Evolutionary conservation across 2,329 filamentous ascomycete genomes (phyloP).

Genomic region (Phialocephala sp.): DNA sequence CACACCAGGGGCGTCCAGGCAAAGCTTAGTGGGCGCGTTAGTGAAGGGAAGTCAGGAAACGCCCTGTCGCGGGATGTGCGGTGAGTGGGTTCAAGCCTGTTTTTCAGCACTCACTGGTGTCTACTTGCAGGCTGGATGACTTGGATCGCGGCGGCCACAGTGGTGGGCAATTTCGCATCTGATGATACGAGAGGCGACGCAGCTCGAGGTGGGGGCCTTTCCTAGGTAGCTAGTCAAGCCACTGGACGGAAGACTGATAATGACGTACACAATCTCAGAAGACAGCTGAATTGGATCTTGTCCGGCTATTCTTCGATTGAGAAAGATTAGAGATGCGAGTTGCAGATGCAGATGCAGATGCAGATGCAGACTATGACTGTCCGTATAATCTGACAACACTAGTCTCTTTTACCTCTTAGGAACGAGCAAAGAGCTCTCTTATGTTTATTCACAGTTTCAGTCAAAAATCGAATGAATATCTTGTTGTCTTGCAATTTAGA

Average conservation of each 20-base stretch:
- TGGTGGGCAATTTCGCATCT: not conserved
- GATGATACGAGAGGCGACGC: not conserved
- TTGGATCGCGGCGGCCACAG: no score
- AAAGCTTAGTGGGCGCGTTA: not conserved
- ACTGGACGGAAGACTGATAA: not conserved
- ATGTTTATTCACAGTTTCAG: not conserved
- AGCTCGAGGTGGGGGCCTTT: not conserved
- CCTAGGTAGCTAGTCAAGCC: not conserved
- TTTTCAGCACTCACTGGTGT: not conserved
- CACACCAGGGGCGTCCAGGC: not conserved
- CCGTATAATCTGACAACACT: not conserved
- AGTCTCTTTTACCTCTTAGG: not conserved
- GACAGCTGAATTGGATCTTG: not conserved
- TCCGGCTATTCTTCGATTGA: no score
- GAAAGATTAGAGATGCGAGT: no score
- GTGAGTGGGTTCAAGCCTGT: slow-evolving; percentile 4
- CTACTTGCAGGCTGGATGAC: no score
- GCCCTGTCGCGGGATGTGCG: no score
- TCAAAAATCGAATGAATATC: not conserved
- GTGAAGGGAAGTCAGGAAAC: not conserved
- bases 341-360: no score
- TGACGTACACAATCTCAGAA: not conserved
- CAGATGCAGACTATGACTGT: not conserved
- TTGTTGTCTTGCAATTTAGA: not conserved
- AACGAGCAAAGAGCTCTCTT: not conserved